A percentile compares a stretch with the other conserved stretches of the same genome.
Conservation (phyloP, 495 filamentous ascomycete genomes). For the Annulohypoxylon nitens region DNA sequence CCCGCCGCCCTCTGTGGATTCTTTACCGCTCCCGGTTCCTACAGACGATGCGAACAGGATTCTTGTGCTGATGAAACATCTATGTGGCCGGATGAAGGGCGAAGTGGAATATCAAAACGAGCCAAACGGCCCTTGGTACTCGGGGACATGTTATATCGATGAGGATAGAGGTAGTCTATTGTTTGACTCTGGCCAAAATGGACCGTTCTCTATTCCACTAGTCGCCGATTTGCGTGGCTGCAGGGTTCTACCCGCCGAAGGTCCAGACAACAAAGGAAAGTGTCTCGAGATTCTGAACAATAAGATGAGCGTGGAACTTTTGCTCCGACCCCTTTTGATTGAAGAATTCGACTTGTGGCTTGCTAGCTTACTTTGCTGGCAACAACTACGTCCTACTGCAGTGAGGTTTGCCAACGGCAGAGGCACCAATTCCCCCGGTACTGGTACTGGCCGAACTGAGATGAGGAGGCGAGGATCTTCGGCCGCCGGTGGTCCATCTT, state of each 20-base stretch:
- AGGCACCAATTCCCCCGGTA: constrained; percentile 36
- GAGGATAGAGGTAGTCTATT: constrained; percentile 74
- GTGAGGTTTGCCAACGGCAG: constrained; percentile 49
- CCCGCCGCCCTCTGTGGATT: constrained; percentile 64
- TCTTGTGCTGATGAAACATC: constrained; percentile 74
- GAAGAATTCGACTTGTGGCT: constrained; percentile 92
- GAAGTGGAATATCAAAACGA: constrained; percentile 73
- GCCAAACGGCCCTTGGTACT: constrained; percentile 67
- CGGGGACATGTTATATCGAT: constrained; percentile 75
- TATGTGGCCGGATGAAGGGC: constrained; percentile 78
- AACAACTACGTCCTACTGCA: constrained; percentile 76
- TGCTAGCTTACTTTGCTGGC: constrained; percentile 93
- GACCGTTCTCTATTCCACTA: constrained; percentile 62
- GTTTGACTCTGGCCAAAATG: constrained; percentile 68
- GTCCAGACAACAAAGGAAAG: constrained; percentile 72
- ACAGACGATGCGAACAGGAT: constrained; percentile 73
- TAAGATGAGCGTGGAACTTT: constrained; percentile 75
- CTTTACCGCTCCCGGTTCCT: constrained; percentile 67
- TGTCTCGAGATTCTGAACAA: constrained; percentile 85
- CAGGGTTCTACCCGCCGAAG: constrained; percentile 76
- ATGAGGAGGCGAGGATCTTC: constrained; percentile 80
- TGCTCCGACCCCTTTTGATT: constrained; percentile 78
- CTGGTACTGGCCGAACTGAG: constrained; percentile 52
- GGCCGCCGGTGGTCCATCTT: constrained; percentile 56
- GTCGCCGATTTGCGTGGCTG: constrained; percentile 91